Conservation (phyloP, 202 grass and related monocot genomes). For the Hordeum pubiflorum region DNA sequence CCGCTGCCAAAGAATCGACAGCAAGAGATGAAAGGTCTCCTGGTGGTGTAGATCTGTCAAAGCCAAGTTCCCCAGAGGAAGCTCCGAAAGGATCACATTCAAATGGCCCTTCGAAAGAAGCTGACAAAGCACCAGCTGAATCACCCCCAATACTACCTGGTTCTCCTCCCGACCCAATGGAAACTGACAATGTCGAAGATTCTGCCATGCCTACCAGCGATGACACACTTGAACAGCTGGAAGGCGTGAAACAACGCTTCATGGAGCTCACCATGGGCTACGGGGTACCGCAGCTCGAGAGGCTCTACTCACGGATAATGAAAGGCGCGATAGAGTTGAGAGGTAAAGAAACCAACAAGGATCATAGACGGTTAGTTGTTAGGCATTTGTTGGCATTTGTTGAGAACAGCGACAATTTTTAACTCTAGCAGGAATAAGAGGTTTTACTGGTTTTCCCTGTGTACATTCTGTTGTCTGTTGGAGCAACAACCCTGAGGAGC, state of each 20-base stretch:
- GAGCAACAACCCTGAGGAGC: neutral
- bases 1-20: conserved; percentile 18
- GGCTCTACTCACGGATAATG: conserved; percentile 67
- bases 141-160: conserved; percentile 26
- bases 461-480: conserved; percentile 26
- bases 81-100: conserved; percentile 40
- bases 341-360: conserved; percentile 41
- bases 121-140: conserved; percentile 32
- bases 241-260: conserved; percentile 45
- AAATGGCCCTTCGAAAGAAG: conserved; percentile 34
- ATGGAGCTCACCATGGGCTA: conserved; percentile 57
- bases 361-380: conserved; percentile 58
- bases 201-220: conserved; percentile 10
- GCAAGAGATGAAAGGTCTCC: conserved; percentile 46
- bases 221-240: conserved; percentile 42
- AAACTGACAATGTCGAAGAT: conserved; percentile 23
- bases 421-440: conserved; percentile 37
- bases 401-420: conserved; percentile 80
- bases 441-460: conserved; percentile 35
- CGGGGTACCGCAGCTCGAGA: conserved; percentile 77
- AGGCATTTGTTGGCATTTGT: conserved; percentile 83
- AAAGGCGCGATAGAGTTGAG: conserved; percentile 46
- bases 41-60: conserved; percentile 50
- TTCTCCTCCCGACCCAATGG: conserved; percentile 25
- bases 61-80: conserved; percentile 39